phyloP scores from a whole-genome alignment of 441 rosid species.

The Rhodomyrtus psidioides region DNA sequence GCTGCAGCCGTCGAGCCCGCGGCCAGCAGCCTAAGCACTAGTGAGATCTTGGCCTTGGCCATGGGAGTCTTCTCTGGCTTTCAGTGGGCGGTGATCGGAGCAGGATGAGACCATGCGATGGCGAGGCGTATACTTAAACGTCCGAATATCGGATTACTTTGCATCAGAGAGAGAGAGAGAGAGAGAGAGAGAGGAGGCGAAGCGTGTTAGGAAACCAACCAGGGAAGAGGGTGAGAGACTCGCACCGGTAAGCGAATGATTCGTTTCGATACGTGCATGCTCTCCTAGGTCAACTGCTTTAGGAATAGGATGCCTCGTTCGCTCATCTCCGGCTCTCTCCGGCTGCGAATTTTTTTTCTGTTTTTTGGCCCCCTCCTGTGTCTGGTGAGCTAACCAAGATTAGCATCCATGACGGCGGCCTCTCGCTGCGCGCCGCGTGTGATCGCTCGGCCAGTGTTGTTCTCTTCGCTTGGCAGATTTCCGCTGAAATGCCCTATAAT shows the following conservation, averaged over 20 bases:
- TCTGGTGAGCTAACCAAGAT: not conserved
- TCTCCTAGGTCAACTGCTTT: not conserved
- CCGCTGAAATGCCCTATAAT: not conserved
- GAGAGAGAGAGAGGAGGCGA: not conserved
- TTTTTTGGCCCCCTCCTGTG: no score
- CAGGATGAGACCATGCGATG: accelerated
- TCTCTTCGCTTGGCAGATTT: not conserved
- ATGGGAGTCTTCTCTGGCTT: not conserved
- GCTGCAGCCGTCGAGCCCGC: conserved; percentile 35
- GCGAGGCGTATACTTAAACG: not conserved
- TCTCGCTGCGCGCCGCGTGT: not conserved
- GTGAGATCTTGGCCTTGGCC: conserved; percentile 18
- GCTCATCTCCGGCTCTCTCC: not conserved
- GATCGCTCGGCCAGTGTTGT: not conserved
- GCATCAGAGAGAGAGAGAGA: not conserved
- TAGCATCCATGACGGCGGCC: not conserved
- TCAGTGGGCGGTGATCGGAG: not conserved
- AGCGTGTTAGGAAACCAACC: not conserved
- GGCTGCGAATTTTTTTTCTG: not conserved
- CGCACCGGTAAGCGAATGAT: not conserved
- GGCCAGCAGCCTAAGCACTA: conserved; percentile 34
- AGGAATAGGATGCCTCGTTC: not conserved
- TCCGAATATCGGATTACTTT: not conserved
- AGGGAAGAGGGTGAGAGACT: no score
- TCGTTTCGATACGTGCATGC: not conserved